These are phyloP conservation scores for Flagelloscypha sp. DNA, from an alignment of 768 basidiomycete species.

Conservation along the genomic window DNA sequence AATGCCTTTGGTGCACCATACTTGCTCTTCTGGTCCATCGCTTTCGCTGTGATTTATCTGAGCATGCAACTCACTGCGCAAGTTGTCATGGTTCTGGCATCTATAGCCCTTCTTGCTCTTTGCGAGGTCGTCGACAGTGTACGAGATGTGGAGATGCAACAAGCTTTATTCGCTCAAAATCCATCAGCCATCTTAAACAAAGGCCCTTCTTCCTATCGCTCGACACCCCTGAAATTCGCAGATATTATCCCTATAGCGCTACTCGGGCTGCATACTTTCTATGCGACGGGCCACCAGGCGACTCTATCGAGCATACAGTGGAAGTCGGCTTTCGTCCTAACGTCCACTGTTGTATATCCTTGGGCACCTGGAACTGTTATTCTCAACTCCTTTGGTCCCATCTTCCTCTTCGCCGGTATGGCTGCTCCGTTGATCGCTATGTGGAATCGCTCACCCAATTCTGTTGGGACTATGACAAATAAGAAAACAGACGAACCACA, in stretches of 20 bases:
- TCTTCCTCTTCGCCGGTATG: constrained; percentile 53
- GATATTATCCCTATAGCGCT: constrained; percentile 71
- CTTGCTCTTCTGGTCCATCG: constrained; percentile 68
- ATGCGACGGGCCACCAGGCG: constrained; percentile 87
- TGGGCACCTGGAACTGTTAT: constrained; percentile 66
- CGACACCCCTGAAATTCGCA: constrained; percentile 42
- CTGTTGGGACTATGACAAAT: constrained; percentile 1
- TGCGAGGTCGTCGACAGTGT: constrained; percentile 78
- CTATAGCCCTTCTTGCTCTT: constrained; percentile 62
- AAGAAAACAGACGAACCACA: neutral
- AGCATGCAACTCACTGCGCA: constrained; percentile 80
- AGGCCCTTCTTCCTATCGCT: constrained; percentile 18
- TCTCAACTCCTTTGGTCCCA: constrained; percentile 70
- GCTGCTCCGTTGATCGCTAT: constrained; percentile 64
- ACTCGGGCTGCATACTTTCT: constrained; percentile 70
- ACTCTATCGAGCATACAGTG: constrained; percentile 87
- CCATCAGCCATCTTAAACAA: constrained; percentile 35
- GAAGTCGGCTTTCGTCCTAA: constrained; percentile 87
- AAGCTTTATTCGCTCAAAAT: constrained; percentile 39
- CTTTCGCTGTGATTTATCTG: constrained; percentile 53
- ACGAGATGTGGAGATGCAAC: constrained; percentile 58
- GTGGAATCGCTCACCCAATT: constrained; percentile 72
- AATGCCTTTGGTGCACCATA: constrained; percentile 89
- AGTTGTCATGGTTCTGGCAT: constrained; percentile 54
- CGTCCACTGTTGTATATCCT: constrained; percentile 58